Evolutionary conservation across 1,139 yeast genomes (phyloP), one percentile per base, ranked within the genome.

Genomic region (Candida sp.): DNA sequence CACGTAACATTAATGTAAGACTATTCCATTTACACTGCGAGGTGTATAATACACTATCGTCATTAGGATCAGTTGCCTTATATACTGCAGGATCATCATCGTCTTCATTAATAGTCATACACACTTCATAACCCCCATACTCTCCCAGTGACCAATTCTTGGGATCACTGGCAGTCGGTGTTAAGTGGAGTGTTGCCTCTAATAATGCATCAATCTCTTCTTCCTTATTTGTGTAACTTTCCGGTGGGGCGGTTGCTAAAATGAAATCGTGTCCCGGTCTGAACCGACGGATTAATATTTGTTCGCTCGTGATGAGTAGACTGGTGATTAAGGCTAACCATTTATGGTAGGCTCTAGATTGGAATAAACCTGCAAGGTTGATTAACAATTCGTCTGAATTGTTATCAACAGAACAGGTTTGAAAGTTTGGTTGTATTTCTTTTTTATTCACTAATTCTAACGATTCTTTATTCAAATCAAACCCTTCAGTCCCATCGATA

Each of bases 211-310:
- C 84, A 37, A 77, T 74, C 6, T 57, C 58, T 3, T 52, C 43
- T 27, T 64, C 61, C 8, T 63, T 68, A 6, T 75, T 52, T 3
- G 75, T 75, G 32, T 70, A 47, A 21, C 73, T 65, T 37, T 73
- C 68, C 37, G 80, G 84, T 4, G 84, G 72, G 8, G 87, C 78
- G 0, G 98, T 88, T 1, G 99, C 99, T 41, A 95, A 71, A 4
- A 93, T 91, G 62, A 88, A 95, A 63, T 95, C 99, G 35, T 81
- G 82, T 1, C 98, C 99, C 0, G 97, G 99, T 54, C 99, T 79
- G 67, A 95, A 95, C 50, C 98, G 73, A 58, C 99, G 79, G 2
- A 86, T 77, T 35, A 90, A 59, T 1, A 87, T 68, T 52, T 86
- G 87, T 47, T 87, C 88, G 36, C 84, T 76, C 7, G 81, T 69